Percentiles rank a stretch among this genome's conserved stretches.
Conservation (phyloP, 331 rosid species). For the Telfairia occidentalis region DNA sequence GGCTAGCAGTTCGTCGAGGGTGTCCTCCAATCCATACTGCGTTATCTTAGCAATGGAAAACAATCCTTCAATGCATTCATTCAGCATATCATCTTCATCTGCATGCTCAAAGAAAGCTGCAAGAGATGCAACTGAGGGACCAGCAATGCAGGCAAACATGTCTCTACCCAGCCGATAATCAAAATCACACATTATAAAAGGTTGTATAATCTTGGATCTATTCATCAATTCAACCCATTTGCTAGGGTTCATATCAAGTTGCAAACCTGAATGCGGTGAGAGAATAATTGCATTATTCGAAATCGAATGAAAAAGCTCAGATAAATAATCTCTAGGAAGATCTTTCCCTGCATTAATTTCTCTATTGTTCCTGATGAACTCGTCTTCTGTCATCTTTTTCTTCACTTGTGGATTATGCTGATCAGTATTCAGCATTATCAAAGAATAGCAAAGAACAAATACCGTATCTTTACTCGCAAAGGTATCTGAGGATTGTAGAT, state of each 20-base stretch:
- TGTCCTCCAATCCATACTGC: conserved; percentile 69
- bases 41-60: conserved; percentile 73
- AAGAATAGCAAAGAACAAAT: conserved; percentile 67
- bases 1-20: conserved; percentile 77
- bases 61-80: conserved; percentile 79
- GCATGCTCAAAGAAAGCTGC: conserved; percentile 74
- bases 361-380: conserved; percentile 77
- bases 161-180: conserved; percentile 63
- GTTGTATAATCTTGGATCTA: conserved; percentile 33
- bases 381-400: conserved; percentile 93
- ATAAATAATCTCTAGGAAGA: conserved; percentile 75
- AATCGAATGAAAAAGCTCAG: conserved; percentile 71
- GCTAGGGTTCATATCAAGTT: conserved; percentile 61
- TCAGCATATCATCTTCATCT: conserved; percentile 76
- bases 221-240: conserved; percentile 82
- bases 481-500: conserved; percentile 51
- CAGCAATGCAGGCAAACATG: conserved; percentile 91
- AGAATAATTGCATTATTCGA: conserved; percentile 41
- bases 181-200: conserved; percentile 35
- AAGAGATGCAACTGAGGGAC: conserved; percentile 71
- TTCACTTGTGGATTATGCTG: conserved; percentile 94
- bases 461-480: conserved; percentile 79
- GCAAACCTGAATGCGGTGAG: conserved; percentile 30
- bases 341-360: conserved; percentile 84
- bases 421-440: conserved; percentile 92